Evolutionary conservation across 768 basidiomycete species (phyloP), one percentile per base, ranked within the genome.

Genomic region (Phlebiopsis gigantea): DNA sequence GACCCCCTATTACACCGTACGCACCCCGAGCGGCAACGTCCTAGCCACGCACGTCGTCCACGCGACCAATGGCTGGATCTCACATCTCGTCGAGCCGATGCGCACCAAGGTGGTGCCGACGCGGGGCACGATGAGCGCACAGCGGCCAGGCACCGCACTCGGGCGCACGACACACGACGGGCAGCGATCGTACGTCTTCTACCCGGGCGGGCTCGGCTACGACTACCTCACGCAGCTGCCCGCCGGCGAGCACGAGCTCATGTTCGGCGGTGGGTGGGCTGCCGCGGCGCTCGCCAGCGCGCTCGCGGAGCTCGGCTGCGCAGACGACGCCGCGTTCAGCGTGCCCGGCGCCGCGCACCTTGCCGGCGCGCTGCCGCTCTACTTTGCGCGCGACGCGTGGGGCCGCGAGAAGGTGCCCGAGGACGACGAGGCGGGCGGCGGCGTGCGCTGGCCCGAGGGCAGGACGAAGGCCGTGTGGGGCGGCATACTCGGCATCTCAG

Each of bases 31-130:
- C 49, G 91, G 92, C 0, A 64, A 61, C 4, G 75, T 90, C 24
- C 69, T 62, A 15, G 73, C 88, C 0, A 70, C 69, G 2, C 87
- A 90, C 66, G 76, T 95, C 43, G 73, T 95, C 10, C 91, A 93
- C 66, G 88, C 90, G 2, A 93, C 90, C 2, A 96, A 96, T 67
- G 91, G 80, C 19, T 93, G 91, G 83, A 73, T 76, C 2, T 82
- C 88, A 0, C 84, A 89, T 60, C 78, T 95, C 44, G 72, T 95
- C 54, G 73, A 77, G 12, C 77, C 78, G 0, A 73, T 89, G 72
- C 79, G 82, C 19, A 73, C 73, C 50, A 87, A 81, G 65, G 80
- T 89, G 57, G 65, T 87, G 17, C 87, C 88, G 25, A 60, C 76
- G 22, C 74, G 84, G 52, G 82, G 77, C 42, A 72, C 74, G 59